Evolutionary conservation across 768 basidiomycete species (phyloP), one percentile per base, ranked within the genome.

Genomic region (Tephrocybe sp.): DNA sequence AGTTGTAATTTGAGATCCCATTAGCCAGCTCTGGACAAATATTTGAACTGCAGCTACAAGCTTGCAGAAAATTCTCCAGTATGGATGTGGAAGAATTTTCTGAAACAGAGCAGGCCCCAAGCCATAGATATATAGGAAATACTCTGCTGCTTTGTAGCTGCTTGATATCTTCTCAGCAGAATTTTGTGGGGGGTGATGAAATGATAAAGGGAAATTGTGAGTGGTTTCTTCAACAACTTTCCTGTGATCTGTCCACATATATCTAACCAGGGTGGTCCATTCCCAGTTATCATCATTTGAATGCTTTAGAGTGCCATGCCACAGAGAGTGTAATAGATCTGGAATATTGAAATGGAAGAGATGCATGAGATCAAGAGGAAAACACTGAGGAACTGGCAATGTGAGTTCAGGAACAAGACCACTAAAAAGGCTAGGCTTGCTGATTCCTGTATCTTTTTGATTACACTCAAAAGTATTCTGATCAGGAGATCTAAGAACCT

Each of bases 101-200:
- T 59, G 33, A 24, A 69, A 51, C 3, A 68, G 54, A 28, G 53
- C 63, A 0, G 66, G 69, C 0, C 62, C 62, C 10, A 69, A 50
- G 2, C 61, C 55, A 42, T 50, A 65, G 15, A 68, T 24, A 21
- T 64, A 68, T 17, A 58, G 39, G 4, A 53, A 42, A 30, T 41
- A 68, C 50, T 70, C 68, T 32, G 55, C 56, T 5, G 60, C 62
- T 36, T 69, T 69, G 51, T 66, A 70, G 4, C 66, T 62, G 21
- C 58, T 62, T 21, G 57, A 61, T 15, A 69, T 57, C 39, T 70
- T 69, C 41, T 67, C 54, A 9, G 62, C 60, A 32, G 59, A 59
- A 45, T 71, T 68, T 0, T 62, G 58, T 10, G 69, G 70, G 10
- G 68, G 51, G 1, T 55, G 45, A 37, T 62, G 56, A 55, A 66